Base-by-base conservation (phyloP, 2,329 filamentous ascomycete species). In the Graphiopsis chlorocephala region DNA sequence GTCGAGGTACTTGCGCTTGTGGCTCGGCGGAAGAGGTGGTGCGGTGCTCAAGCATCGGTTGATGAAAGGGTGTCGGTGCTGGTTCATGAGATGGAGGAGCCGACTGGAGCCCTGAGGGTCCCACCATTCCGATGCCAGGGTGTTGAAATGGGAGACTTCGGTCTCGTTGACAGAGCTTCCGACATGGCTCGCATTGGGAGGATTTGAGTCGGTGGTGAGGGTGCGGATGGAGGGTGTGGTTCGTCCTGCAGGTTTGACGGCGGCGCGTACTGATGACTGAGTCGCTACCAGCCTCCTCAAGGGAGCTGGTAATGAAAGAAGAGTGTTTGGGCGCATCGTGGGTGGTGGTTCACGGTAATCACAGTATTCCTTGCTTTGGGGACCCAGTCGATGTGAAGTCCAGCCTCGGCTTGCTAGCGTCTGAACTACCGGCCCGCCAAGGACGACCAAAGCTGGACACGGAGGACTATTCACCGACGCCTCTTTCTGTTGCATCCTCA, bases 81-180 rank as follows among this genome's bases (percentile, higher is more conserved):
- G 95, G 80, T 99, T 98, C 94, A 99, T 98, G 70, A 97, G 89
- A 78, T 99, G 95, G 2, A 99, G 87, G 65, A 97, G 88, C 45
- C 94, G 88, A 4, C 93, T 97, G 7, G 94, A 90, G 60, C 95
- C 95, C 75, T 97, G 88, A 1, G 94, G 91, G 78, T 98, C 93
- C 95, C 95, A 99, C 95, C 95, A 99, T 72, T 90, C 90, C 69
- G 91, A 91, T 69, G 95, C 95, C 73, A 99, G 91, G 68, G 88
- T 88, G 74, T 93, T 93, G 85, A 99, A 99, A 82, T 99, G 95
- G 20, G 90, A 91, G 69, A 99, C 87, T 81, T 99, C 94, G 70
- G 89, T 86, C 61, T 91, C 86, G 73, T 96, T 96, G 78, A 99
- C 91, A 63, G 91, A 93, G 56, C 90, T 73, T 10, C 60, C 60